A percentile compares a stretch with the other conserved stretches of the same genome.
phyloP scores from a whole-genome alignment of 2,329 filamentous ascomycete genomes.

The Aureobasidium pullulans region DNA sequence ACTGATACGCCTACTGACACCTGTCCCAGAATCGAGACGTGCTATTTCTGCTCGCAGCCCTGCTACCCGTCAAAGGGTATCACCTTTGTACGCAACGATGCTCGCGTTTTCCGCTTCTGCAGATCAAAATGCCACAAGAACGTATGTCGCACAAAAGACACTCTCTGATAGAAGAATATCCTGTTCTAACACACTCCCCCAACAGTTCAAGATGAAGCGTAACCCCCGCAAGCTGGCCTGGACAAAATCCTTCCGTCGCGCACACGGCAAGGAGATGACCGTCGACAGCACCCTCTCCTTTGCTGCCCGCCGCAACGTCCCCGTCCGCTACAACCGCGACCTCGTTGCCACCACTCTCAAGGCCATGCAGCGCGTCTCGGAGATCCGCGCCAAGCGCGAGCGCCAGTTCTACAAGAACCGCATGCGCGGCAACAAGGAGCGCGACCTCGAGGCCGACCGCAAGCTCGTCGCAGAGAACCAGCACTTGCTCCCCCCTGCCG shows the following conservation, averaged over 20 bases:
- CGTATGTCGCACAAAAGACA: conserved; percentile 20
- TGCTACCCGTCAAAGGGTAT: conserved; percentile 59
- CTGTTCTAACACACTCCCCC: conserved; percentile 12
- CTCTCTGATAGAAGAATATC: too few species aligned
- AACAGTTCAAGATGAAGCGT: conserved; percentile 90
- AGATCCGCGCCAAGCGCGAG: conserved; percentile 78
- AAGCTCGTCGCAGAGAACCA: conserved; percentile 88
- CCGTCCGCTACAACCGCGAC: conserved; percentile 91
- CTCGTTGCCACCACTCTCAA: conserved; percentile 79
- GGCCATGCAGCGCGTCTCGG: conserved; percentile 83
- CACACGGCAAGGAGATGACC: conserved; percentile 75
- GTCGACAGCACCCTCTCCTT: conserved; percentile 93
- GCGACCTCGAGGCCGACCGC: conserved; percentile 69
- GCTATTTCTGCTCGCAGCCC: conserved; percentile 64
- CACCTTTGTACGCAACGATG: conserved; percentile 61
- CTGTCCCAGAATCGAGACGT: conserved; percentile 50
- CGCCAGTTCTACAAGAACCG: conserved; percentile 88
- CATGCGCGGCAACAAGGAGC: conserved; percentile 83
- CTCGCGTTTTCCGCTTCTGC: conserved; percentile 60
- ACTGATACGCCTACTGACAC: not conserved
- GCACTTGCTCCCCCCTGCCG: conserved; percentile 68
- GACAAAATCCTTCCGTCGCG: conserved; percentile 88
- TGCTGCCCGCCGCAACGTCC: conserved; percentile 85
- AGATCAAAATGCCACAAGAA: conserved; percentile 60
- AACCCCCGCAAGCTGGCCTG: conserved; percentile 95